Evolutionary conservation across 2,329 filamentous ascomycete genomes (phyloP), one percentile per base, ranked within the genome.

Genomic region (Penicillium sp.): DNA sequence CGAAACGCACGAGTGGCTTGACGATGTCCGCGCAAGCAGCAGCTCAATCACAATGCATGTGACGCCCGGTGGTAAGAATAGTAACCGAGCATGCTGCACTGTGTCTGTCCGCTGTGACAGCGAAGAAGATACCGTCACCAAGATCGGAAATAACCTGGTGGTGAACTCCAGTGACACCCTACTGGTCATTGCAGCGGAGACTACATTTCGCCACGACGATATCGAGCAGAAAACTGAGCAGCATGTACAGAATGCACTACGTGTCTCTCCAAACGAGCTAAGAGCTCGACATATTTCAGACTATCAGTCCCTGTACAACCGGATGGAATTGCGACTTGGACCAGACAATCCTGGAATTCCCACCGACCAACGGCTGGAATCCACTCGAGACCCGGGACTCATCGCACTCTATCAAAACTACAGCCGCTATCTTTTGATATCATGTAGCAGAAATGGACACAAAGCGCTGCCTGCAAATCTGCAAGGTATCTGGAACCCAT

Each of bases 401-500:
- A 81, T 84, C 47, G 73, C 71, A 2, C 69, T 84, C 1, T 73
- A 83, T 3, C 84, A 84, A 57, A 78, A 82, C 57, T 83, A 80
- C 46, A 77, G 76, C 4, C 76, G 80, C 6, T 79, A 85, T 49
- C 72, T 86, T 1, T 75, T 86, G 52, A 82, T 86, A 46, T 77
- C 78, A 0, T 82, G 81, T 0, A 83, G 80, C 3, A 75, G 83
- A 2, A 67, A 72, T 0, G 79, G 78, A 34, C 29, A 51, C 24
- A 63, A 65, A 18, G 75, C 77, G 0, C 72, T 86, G 0, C 83
- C 84, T 0, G 75, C 83, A 0, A 86, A 85, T 53, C 72, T 86
- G 0, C 81, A 84, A 63, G 83, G 83, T 0, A 76, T 77, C 18
- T 86, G 83, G 84, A 79, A 78, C 8, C 76, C 81, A 45, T 71